phyloP scores from a whole-genome alignment of 805 yeast species.

The Cyberlindnera americana region DNA sequence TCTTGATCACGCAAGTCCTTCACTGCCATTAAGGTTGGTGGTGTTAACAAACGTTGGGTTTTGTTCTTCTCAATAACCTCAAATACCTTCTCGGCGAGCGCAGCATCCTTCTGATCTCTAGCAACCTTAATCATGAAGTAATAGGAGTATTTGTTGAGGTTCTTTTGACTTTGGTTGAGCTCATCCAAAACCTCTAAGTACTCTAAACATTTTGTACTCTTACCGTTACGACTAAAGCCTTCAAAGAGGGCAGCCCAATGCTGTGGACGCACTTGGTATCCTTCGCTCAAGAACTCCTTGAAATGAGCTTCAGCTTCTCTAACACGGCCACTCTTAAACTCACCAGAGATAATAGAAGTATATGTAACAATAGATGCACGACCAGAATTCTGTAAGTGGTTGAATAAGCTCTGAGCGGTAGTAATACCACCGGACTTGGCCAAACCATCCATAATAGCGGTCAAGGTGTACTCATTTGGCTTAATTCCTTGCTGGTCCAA shows the following conservation, averaged over 20 bases:
- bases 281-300: conserved; percentile 33
- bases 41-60: conserved; percentile 5
- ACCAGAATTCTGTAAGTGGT: conserved; percentile 34
- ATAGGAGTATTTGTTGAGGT: conserved; percentile 19
- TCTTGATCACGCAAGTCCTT: conserved; percentile 3
- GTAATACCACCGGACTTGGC: conserved; percentile 43
- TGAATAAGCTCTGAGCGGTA: conserved; percentile 50
- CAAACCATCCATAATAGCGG: conserved; percentile 53
- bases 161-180: background rate
- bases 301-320: conserved; percentile 34
- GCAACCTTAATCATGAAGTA: conserved; percentile 23
- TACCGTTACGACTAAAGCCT: conserved; percentile 19
- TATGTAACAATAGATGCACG: conserved; percentile 37
- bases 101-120: conserved; percentile 12
- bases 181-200: conserved; percentile 15
- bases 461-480: conserved; percentile 43
- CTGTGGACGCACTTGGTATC: conserved; percentile 6
- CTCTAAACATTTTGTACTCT: conserved; percentile 14
- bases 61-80: conserved; percentile 11
- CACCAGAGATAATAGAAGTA: conserved; percentile 46
- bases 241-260: conserved; percentile 27
- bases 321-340: conserved; percentile 40
- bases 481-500: conserved; percentile 38
- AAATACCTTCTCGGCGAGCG: conserved; percentile 20
- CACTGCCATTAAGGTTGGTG: conserved; percentile 9